Conservation (phyloP, 2,329 filamentous ascomycete species). For the Penicillium sclerotigenum region DNA sequence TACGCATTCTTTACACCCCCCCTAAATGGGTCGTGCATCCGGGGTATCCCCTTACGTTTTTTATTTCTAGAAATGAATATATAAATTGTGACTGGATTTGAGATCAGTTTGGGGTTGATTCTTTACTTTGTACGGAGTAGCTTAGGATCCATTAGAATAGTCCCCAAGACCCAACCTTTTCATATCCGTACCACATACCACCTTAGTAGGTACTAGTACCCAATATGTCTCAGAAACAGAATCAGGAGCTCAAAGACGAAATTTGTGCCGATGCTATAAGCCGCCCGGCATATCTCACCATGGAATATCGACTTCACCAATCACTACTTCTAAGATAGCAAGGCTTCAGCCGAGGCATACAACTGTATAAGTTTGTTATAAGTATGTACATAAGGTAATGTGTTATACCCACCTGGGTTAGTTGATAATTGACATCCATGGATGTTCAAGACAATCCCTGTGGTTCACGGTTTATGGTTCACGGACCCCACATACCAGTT, state of each 20-base stretch:
- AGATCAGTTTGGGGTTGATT: not conserved
- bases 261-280: not conserved
- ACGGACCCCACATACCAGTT: not conserved
- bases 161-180: not conserved
- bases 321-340: too few species aligned
- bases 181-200: not conserved
- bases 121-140: too few species aligned
- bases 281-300: not conserved
- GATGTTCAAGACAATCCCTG: not conserved
- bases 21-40: constrained; percentile 1
- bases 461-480: not conserved
- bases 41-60: constrained; percentile 5
- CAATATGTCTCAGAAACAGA: not conserved
- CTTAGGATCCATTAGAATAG: too few species aligned
- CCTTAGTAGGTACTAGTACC: not conserved
- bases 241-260: not conserved
- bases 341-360: not conserved
- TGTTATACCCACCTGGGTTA: too few species aligned
- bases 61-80: not conserved
- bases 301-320: too few species aligned
- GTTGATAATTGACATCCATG: not conserved
- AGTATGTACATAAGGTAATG: not conserved
- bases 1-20: not conserved
- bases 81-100: not conserved
- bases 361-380: too few species aligned